Percentiles rank a stretch among this genome's conserved stretches.
phyloP scores from a whole-genome alignment of 345 rosid species.

The Clarkia xantiana region DNA sequence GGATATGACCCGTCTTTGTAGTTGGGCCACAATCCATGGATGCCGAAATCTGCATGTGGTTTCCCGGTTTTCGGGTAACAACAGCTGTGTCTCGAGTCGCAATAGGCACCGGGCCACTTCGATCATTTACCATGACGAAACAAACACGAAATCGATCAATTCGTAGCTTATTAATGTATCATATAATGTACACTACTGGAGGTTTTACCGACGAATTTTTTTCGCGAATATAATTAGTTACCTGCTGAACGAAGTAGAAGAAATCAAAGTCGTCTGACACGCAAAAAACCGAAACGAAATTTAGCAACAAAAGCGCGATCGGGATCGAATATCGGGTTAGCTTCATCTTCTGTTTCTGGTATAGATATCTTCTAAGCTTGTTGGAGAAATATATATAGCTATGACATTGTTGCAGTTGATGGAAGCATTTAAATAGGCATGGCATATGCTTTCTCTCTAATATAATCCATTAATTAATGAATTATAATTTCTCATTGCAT shows the following conservation, averaged over 20 bases:
- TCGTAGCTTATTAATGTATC: too few relatives aligned
- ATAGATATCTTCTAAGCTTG: not conserved
- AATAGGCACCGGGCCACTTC: conserved; percentile 95
- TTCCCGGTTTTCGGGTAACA: conserved; percentile 80
- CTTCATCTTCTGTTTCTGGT: conserved; percentile 12
- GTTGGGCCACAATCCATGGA: conserved; percentile 94
- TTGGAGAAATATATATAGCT: too few relatives aligned
- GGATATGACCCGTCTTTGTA: conserved; percentile 60
- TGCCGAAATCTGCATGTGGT: conserved; percentile 68
- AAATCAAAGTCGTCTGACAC: conserved; percentile 55
- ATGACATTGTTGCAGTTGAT: too few relatives aligned
- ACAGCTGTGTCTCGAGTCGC: conserved; percentile 47
- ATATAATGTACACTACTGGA: too few relatives aligned
- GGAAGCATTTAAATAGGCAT: too few relatives aligned
- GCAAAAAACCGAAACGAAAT: conserved; percentile 23
- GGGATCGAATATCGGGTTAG: conserved; percentile 9
- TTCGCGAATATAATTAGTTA: conserved; percentile 3
- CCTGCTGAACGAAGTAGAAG: conserved; percentile 84
- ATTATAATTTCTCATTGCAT: too few relatives aligned
- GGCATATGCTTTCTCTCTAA: too few relatives aligned
- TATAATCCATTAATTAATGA: too few relatives aligned
- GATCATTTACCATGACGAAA: too few relatives aligned
- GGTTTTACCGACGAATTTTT: too few relatives aligned
- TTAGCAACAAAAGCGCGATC: conserved; percentile 25
- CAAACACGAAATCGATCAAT: too few relatives aligned